These are phyloP conservation scores for Fusarium globosum DNA, from an alignment of 2,329 filamentous ascomycete genomes.

Conservation along the genomic window DNA sequence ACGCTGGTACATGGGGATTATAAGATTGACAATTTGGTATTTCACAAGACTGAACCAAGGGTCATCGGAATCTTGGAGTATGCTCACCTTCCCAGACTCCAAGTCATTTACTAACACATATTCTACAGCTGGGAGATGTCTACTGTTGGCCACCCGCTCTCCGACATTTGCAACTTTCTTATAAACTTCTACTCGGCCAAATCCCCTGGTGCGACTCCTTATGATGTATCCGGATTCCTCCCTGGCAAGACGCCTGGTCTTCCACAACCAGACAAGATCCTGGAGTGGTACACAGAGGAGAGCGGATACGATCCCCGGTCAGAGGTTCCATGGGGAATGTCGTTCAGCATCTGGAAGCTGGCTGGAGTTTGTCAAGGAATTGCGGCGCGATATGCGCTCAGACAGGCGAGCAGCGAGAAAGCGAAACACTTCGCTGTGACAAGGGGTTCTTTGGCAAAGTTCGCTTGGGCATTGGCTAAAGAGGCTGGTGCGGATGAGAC, in stretches of 20 bases:
- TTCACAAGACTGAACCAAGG: slow-evolving; percentile 85
- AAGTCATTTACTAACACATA: neutral
- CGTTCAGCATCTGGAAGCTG: slow-evolving; percentile 71
- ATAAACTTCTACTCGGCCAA: slow-evolving; percentile 55
- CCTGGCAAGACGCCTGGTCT: slow-evolving; percentile 74
- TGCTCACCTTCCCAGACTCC: slow-evolving; percentile 44
- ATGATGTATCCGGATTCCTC: slow-evolving; percentile 64
- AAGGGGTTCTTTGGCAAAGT: slow-evolving; percentile 78
- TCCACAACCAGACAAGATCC: slow-evolving; percentile 54
- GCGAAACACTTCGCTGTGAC: slow-evolving; percentile 78
- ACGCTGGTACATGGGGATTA: slow-evolving; percentile 94
- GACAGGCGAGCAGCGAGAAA: slow-evolving; percentile 90
- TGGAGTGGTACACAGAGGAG: slow-evolving; percentile 56
- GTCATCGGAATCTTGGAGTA: slow-evolving; percentile 94
- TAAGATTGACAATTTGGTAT: slow-evolving; percentile 92
- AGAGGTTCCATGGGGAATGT: slow-evolving; percentile 70
- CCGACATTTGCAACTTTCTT: slow-evolving; percentile 84
- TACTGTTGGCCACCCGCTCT: slow-evolving; percentile 94
- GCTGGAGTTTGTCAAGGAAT: slow-evolving; percentile 85
- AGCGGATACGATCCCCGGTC: slow-evolving; percentile 76
- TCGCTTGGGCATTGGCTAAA: slow-evolving; percentile 80
- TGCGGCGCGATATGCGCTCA: slow-evolving; percentile 82
- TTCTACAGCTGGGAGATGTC: slow-evolving; percentile 89
- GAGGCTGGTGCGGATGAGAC: slow-evolving; percentile 47
- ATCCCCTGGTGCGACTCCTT: slow-evolving; percentile 34